Conservation (phyloP, 2,329 filamentous ascomycete species). For the Nigrospora sphaerica region DNA sequence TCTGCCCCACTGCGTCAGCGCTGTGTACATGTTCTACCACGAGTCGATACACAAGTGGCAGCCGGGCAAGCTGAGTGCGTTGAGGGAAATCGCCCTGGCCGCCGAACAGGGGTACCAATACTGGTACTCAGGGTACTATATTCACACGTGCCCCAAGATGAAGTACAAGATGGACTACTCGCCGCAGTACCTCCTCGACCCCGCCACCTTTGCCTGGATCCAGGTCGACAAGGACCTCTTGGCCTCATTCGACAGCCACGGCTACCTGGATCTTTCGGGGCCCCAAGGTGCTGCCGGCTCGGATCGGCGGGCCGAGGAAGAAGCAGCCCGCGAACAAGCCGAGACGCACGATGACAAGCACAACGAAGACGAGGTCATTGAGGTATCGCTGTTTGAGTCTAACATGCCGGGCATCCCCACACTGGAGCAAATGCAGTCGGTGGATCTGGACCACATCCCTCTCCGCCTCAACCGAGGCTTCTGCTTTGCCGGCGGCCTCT, state of each 20-base stretch:
- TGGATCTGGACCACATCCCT: constrained; percentile 53
- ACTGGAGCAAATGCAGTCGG: constrained; percentile 40
- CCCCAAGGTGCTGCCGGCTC: not conserved
- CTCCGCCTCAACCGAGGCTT: constrained; percentile 35
- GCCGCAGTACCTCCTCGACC: constrained; percentile 68
- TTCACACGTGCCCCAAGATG: constrained; percentile 78
- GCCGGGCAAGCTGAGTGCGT: constrained; percentile 69
- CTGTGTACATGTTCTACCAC: constrained; percentile 79
- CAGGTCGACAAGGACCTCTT: constrained; percentile 45
- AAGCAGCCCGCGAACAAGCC: not conserved
- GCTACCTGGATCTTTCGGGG: constrained; percentile 45
- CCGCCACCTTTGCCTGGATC: constrained; percentile 57
- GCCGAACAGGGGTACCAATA: constrained; percentile 62
- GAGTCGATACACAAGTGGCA: constrained; percentile 62
- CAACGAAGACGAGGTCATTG: constrained; percentile 9
- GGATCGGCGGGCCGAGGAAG: constrained; percentile 4
- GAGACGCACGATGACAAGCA: constrained; percentile 5
- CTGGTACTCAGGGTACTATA: constrained; percentile 80
- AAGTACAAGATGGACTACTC: constrained; percentile 75
- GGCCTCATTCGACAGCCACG: constrained; percentile 42
- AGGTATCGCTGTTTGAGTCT: constrained; percentile 44
- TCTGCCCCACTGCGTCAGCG: constrained; percentile 68
- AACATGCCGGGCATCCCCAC: constrained; percentile 62
- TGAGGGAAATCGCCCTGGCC: constrained; percentile 66
- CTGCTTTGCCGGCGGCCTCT: constrained; percentile 25